Percentiles rank a stretch among this genome's conserved stretches.
Evolutionary conservation across 371 early-diverging fungal genomes (phyloP).

Genomic region (Actinomortierella ambigua): DNA sequence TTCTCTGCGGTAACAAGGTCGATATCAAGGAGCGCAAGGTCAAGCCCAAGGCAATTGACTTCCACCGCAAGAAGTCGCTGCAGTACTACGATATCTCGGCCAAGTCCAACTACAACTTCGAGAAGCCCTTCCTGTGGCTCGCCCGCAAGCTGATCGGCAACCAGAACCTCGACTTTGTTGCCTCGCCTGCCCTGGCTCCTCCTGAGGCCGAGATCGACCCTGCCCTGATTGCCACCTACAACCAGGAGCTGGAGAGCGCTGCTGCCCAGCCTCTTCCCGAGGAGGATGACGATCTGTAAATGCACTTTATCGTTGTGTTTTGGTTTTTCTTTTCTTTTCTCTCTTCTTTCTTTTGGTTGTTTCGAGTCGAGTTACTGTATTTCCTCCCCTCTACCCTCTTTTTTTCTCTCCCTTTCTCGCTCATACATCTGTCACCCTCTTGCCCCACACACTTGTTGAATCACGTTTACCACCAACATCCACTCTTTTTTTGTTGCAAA

Average conservation of each 20-base stretch:
- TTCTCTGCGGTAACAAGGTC: slow-evolving; percentile 99
- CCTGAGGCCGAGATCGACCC: slow-evolving; percentile 93
- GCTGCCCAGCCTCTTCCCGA: slow-evolving; percentile 88
- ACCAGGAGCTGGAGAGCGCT: slow-evolving; percentile 76
- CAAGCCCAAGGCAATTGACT: slow-evolving; percentile 99
- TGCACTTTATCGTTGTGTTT: slow-evolving; percentile 3
- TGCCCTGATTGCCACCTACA: slow-evolving; percentile 78
- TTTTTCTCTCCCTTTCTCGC: neutral
- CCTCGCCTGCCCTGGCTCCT: slow-evolving; percentile 97
- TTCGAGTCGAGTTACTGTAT: neutral
- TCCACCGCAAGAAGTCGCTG: slow-evolving; percentile 99
- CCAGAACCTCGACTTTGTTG: slow-evolving; percentile 96
- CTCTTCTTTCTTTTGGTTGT: neutral
- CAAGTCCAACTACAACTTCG: slow-evolving; percentile 99
- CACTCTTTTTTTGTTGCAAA: too few relatives aligned
- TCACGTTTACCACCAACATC: too few relatives aligned
- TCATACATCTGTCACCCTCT: neutral
- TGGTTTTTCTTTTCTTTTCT: neutral
- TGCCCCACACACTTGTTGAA: too few relatives aligned
- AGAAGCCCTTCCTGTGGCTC: slow-evolving; percentile 99
- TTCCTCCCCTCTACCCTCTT: neutral
- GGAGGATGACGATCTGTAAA: slow-evolving; percentile 78
- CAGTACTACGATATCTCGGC: slow-evolving; percentile 99
- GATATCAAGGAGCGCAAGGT: slow-evolving; percentile 99
- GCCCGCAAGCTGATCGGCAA: slow-evolving; percentile 97